Evolutionary conservation across 768 basidiomycete species (phyloP).

Genomic region (Termitomyces sp.): DNA sequence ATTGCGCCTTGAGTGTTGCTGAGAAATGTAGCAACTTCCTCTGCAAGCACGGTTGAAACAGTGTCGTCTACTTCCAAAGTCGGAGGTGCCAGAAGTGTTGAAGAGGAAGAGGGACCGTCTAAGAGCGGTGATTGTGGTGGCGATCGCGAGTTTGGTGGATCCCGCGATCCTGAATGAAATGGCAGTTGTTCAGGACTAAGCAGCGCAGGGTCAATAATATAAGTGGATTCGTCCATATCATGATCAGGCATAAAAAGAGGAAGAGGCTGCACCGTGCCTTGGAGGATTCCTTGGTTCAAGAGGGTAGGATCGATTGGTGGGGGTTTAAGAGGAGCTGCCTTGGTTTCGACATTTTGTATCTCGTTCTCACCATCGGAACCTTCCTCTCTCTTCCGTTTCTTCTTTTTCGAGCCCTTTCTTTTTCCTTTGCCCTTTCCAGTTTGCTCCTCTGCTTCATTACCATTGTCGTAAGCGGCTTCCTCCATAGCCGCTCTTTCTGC

Average conservation of each 20-base stretch:
- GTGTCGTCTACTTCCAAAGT: constrained; percentile 49
- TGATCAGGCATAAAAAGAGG: constrained; percentile 43
- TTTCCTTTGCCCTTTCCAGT: constrained; percentile 29
- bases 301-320: constrained; percentile 50
- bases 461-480: constrained; percentile 17
- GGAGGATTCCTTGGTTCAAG: constrained; percentile 64
- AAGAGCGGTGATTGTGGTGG: background rate
- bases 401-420: constrained; percentile 28
- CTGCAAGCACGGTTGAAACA: constrained; percentile 55
- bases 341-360: constrained; percentile 21
- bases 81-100: constrained; percentile 21
- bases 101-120: constrained; percentile 7
- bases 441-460: constrained; percentile 20
- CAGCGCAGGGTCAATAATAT: constrained; percentile 56
- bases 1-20: constrained; percentile 55
- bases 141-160: background rate
- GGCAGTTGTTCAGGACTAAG: constrained; percentile 17
- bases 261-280: constrained; percentile 40
- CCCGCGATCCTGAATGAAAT: background rate
- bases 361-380: constrained; percentile 27
- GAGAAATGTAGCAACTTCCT: constrained; percentile 68
- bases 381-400: constrained; percentile 32
- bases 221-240: constrained; percentile 33
- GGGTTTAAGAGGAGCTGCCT: constrained; percentile 15
- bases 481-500: constrained; percentile 39